Base-by-base conservation (phyloP, 305 asterid genomes). In the Solanum aculeatissimum region DNA sequence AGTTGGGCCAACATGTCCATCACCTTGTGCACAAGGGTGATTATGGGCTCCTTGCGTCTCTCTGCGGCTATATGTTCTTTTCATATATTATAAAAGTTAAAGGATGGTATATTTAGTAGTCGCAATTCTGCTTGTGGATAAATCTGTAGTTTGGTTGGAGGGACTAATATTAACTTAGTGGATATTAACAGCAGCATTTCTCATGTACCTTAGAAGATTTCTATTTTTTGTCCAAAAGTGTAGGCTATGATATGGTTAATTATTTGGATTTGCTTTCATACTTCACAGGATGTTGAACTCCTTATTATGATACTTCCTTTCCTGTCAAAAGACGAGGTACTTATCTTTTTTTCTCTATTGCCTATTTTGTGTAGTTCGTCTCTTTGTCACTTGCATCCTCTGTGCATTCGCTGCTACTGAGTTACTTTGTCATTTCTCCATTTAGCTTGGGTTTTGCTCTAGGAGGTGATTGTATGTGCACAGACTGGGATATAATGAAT, bases 261-360 rank as follows among this genome's bases (percentile, higher is more conserved):
- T 70, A 69, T 51, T 77, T 77, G 18, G 63, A 16, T 51, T 51
- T 32, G 47, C 82, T 51, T 29, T 77, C 12, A 54, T 43, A 38
- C 85, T 68, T 68, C 68, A 45, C 98, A 97, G 99, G 98, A 97
- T 86, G 86, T 93, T 47, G 97, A 95, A 81, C 89, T 97, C 90
- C 90, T 97, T 86, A 89, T 94, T 88, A 95, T 97, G 74, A 86
- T 95, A 81, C 90, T 97, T 57, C 95, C 98, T 25, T 97, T 92
- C 95, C 91, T 95, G 86, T 91, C 95, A 60, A 95, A 90, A 88
- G 97, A 93, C 38, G 98, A 97, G 99, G 99, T 97, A 63, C 86
- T 81, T 86, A 71, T 84, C 65, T 63, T 82, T 88, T 54, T 83
- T 82, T 45, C 35, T 86, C 68, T 35, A 40, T 75, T 21, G 66